Evolutionary conservation across 208 protist species (phyloP).

Genomic region (Sergeia podlipaevii): DNA sequence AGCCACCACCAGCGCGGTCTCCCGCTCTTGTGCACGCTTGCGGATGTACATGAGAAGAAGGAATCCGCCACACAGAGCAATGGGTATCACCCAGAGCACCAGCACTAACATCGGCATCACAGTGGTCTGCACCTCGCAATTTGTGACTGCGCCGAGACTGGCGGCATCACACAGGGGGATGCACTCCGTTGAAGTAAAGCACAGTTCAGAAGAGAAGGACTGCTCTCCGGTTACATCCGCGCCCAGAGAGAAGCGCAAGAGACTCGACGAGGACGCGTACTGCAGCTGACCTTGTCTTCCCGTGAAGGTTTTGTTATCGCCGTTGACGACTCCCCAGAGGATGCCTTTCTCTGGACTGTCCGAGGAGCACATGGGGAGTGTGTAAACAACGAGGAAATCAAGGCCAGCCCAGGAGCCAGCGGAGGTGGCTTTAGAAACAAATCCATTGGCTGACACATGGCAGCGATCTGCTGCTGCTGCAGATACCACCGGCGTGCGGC

Average conservation of each 20-base stretch:
- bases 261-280: conserved; percentile 12
- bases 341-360: conserved; percentile 20
- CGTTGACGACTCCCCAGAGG: conserved; percentile 32
- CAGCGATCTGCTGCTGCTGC: conserved; percentile 17
- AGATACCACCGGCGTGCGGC: not conserved
- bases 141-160: conserved; percentile 18
- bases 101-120: conserved; percentile 32
- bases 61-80: conserved; percentile 18
- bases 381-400: conserved; percentile 29
- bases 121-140: conserved; percentile 24
- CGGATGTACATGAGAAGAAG: conserved; percentile 29
- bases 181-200: conserved; percentile 33
- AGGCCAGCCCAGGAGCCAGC: conserved; percentile 43
- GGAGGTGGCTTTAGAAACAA: conserved; percentile 21
- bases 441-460: conserved; percentile 36
- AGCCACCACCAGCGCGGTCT: conserved; percentile 3
- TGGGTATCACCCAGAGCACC: conserved; percentile 27
- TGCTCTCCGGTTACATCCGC: conserved; percentile 12
- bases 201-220: conserved; percentile 35
- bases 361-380: conserved; percentile 22
- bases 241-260: conserved; percentile 20
- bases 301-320: conserved; percentile 13
- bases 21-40: conserved; percentile 18
- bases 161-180: conserved; percentile 25
- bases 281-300: conserved; percentile 15